Evolutionary conservation across 78 protist genomes (phyloP), one percentile per base, ranked within the genome.

Genomic region (Speleostelium caveatum): DNA sequence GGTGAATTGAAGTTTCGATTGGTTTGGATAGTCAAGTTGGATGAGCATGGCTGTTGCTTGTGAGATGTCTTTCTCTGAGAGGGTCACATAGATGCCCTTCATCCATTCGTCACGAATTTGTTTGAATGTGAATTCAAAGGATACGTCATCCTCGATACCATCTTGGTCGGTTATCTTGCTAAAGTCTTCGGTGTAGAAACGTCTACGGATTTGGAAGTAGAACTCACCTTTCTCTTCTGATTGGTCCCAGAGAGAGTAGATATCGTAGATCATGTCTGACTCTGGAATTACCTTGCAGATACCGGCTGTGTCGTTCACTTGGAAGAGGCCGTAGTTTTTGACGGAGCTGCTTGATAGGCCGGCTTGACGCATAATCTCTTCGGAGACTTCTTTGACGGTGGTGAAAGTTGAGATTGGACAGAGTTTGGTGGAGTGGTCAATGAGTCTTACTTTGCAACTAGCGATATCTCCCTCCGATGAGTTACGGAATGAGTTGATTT

Each of bases 31-130:
- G 0, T 41, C 24, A 7, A 83, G 51, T 69, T 83, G 91, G 39
- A 83, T 60, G 19, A 83, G 49, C 22, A 83, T 67, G 0, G 91
- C 75, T 0, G 79, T 69, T 7, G 58, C 68, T 22, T 26, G 10
- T 6, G 91, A 53, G 3, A 53, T 39, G 26, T 83, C 91, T 4
- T 58, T 67, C 22, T 83, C 91, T 32, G 14, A n/a, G 33, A 83
- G 12, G 12, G 32, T 56, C 8, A 33, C 14, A 45, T 83, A 60
- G 16, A 69, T 12, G 28, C 79, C 91, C 33, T 53, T 69, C 65
- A 69, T 69, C 91, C 91, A 83, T 33, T 83, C 91, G 16, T 83
- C 91, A 69, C 91, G 91, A 58, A 83, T 30, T 59, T 83, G 91
- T 35, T n/a, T 19, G 55, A 42, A 83, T 2, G 91, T 83, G 51